Evolutionary conservation across 768 basidiomycete genomes (phyloP).

Genomic region (Leccinum fibrillosum): DNA sequence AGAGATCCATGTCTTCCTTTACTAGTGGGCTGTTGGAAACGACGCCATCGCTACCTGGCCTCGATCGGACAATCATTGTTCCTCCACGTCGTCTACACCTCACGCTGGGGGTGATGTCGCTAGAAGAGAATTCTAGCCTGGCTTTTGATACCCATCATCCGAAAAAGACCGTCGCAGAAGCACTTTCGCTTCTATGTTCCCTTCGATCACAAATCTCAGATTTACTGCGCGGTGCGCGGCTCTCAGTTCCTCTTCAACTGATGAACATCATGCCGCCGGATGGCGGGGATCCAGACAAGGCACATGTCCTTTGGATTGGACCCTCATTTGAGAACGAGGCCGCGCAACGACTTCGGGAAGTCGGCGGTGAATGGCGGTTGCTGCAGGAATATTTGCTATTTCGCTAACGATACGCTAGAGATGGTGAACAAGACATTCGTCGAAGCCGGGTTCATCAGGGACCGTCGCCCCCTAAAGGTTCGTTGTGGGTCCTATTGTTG

Average conservation of each 20-base stretch:
- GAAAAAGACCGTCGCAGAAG: conserved; percentile 35
- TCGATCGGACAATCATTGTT: conserved; percentile 60
- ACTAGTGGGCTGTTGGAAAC: conserved; percentile 21
- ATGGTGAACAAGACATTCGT: conserved; percentile 40
- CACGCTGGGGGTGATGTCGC: conserved; percentile 72
- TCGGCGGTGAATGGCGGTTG: conserved; percentile 34
- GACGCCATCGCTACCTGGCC: conserved; percentile 39
- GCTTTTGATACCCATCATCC: background rate
- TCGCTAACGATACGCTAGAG: conserved; percentile 30
- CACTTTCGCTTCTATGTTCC: conserved; percentile 41
- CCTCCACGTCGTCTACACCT: conserved; percentile 59
- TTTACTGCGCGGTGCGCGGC: conserved; percentile 32
- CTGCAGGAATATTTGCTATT: background rate
- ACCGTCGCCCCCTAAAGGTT: conserved; percentile 52
- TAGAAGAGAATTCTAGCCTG: conserved; percentile 30
- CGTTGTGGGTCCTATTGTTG: background rate
- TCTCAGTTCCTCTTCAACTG: conserved; percentile 42
- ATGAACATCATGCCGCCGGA: conserved; percentile 51
- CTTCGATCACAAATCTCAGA: conserved; percentile 39
- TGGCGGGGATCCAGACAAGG: conserved; percentile 34
- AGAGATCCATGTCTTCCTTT: conserved; percentile 36
- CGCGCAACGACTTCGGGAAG: conserved; percentile 26
- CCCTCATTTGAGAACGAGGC: conserved; percentile 37
- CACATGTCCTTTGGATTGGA: conserved; percentile 57
- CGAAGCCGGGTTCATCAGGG: conserved; percentile 41